Percentiles rank a stretch among this genome's conserved stretches.
Evolutionary conservation across 768 basidiomycete genomes (phyloP).

Genomic region (Russula vinacea): DNA sequence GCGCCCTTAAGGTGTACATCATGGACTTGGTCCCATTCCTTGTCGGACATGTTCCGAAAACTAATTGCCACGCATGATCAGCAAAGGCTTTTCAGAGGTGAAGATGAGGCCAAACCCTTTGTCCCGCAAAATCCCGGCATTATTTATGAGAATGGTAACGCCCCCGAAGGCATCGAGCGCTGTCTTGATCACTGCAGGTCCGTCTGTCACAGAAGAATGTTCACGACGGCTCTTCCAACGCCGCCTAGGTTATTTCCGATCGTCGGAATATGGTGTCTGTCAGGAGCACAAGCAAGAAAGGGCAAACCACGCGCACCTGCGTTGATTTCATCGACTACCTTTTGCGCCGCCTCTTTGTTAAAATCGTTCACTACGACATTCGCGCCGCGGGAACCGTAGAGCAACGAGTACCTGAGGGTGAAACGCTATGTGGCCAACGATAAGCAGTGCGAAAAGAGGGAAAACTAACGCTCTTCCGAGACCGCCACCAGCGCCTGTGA

Average conservation of each 20-base stretch:
- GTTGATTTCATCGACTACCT: conserved; percentile 85
- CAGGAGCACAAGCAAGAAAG: background rate
- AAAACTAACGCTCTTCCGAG: conserved; percentile 80
- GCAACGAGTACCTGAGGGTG: conserved; percentile 70
- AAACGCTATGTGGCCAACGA: conserved; percentile 1
- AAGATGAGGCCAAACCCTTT: conserved; percentile 54
- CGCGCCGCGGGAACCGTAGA: conserved; percentile 91
- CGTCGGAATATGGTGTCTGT: background rate
- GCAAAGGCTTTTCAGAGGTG: background rate
- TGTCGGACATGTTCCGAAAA: conserved; percentile 96
- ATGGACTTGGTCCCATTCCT: conserved; percentile 86
- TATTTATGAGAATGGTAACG: conserved; percentile 90
- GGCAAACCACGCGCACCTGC: conserved; percentile 50
- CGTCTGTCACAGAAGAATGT: conserved; percentile 85
- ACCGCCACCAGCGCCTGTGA: conserved; percentile 96
- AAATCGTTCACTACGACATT: conserved; percentile 96
- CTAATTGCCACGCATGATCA: conserved; percentile 38
- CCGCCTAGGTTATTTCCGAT: conserved; percentile 37
- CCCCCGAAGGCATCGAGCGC: conserved; percentile 83
- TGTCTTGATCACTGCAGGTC: conserved; percentile 78
- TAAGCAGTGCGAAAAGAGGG: background rate
- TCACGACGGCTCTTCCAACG: conserved; percentile 84
- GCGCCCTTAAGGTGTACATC: conserved; percentile 94
- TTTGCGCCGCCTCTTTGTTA: conserved; percentile 81
- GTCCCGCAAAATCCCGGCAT: conserved; percentile 87